phyloP scores from a whole-genome alignment of 2,329 filamentous ascomycete genomes.

The Aspergillus hiratsukae region DNA sequence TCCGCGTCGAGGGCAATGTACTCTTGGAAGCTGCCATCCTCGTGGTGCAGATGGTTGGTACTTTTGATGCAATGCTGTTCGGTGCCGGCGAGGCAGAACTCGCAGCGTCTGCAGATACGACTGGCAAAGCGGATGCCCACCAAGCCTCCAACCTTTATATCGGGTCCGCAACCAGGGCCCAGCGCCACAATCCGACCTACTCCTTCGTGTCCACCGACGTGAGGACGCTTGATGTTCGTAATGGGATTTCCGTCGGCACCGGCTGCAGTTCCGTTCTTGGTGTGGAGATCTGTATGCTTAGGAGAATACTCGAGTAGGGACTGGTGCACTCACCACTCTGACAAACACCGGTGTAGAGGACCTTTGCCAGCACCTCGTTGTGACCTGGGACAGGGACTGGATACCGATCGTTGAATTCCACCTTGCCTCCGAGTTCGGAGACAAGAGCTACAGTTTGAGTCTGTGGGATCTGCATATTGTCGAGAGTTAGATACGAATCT shows the following conservation, averaged over 20 bases:
- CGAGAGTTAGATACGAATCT: not conserved
- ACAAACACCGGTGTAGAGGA: slow-evolving; percentile 44
- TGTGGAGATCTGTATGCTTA: slow-evolving; percentile 34
- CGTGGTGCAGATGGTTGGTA: slow-evolving; percentile 45
- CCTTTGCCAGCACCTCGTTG: slow-evolving; percentile 44
- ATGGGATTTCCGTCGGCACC: slow-evolving; percentile 39
- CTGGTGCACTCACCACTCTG: slow-evolving; percentile 35
- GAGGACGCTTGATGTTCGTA: slow-evolving; percentile 42
- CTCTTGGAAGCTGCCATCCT: slow-evolving; percentile 45
- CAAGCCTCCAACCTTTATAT: slow-evolving; percentile 35
- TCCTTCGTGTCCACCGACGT: slow-evolving; percentile 46
- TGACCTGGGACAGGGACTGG: slow-evolving; percentile 36
- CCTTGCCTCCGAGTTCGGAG: slow-evolving; percentile 34
- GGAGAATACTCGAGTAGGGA: not conserved
- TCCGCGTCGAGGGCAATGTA: slow-evolving; percentile 44
- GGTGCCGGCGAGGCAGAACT: slow-evolving; percentile 39
- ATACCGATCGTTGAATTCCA: slow-evolving; percentile 40
- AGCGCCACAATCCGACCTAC: slow-evolving; percentile 40
- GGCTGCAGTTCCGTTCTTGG: slow-evolving; percentile 36
- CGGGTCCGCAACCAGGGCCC: slow-evolving; percentile 32
- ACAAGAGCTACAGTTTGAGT: slow-evolving; percentile 42
- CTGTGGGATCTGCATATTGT: slow-evolving; percentile 6
- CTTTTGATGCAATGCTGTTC: slow-evolving; percentile 41
- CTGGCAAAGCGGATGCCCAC: slow-evolving; percentile 44
- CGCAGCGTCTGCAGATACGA: slow-evolving; percentile 41